A percentile compares a stretch with the other conserved stretches of the same genome.
phyloP scores from a whole-genome alignment of 805 yeast species.

The Metschnikowia kofuensis region DNA sequence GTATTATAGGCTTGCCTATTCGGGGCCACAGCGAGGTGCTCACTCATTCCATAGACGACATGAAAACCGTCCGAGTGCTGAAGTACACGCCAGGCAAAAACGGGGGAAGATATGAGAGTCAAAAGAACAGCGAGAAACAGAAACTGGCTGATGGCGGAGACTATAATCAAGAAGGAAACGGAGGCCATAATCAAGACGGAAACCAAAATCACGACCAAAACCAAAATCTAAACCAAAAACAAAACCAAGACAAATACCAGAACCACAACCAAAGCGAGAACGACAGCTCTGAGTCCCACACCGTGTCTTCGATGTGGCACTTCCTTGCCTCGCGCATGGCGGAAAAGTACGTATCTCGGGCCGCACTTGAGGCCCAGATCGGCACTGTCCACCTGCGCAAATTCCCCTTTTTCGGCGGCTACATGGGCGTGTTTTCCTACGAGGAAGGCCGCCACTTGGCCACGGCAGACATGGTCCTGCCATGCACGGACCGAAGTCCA shows the following conservation, averaged over 20 bases:
- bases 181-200: too few relatives aligned
- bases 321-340: conserved; percentile 50
- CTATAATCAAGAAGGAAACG: too few relatives aligned
- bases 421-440: conserved; percentile 81
- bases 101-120: too few relatives aligned
- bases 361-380: conserved; percentile 20
- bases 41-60: conserved; percentile 57
- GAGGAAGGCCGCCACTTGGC: conserved; percentile 70
- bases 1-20: conserved; percentile 74
- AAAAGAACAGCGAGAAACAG: too few relatives aligned
- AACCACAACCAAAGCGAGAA: too few relatives aligned
- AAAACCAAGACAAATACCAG: too few relatives aligned
- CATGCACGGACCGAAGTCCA: conserved; percentile 48
- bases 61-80: conserved; percentile 22
- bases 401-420: conserved; percentile 88
- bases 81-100: conserved; percentile 22
- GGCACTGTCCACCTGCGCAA: conserved; percentile 20
- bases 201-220: too few relatives aligned
- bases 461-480: conserved; percentile 31
- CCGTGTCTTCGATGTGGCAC: conserved; percentile 46
- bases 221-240: too few relatives aligned
- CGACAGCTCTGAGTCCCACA: not conserved
- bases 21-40: conserved; percentile 43
- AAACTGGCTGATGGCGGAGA: too few relatives aligned
- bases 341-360: conserved; percentile 29